Evolutionary conservation across 768 basidiomycete genomes (phyloP).

Genomic region (Candolleomyces eurysporus): DNA sequence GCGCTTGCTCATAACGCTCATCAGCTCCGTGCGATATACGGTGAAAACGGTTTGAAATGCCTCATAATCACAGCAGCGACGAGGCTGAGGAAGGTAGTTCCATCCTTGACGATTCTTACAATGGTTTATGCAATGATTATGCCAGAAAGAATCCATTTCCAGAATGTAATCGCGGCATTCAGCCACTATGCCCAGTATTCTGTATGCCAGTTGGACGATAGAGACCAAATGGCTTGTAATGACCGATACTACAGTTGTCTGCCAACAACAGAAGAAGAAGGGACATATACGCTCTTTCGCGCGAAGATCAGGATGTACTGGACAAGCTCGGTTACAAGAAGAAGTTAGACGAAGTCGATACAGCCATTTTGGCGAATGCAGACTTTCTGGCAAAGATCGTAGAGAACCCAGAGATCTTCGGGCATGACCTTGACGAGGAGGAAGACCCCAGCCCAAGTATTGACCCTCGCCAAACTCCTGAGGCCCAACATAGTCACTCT

Average conservation of each 20-base stretch:
- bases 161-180: constrained; percentile 72
- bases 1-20: too few relatives aligned
- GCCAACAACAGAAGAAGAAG: constrained; percentile 67
- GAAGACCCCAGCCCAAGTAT: constrained; percentile 15
- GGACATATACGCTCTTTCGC: constrained; percentile 70
- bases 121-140: constrained; percentile 1
- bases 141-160: constrained; percentile 70
- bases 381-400: constrained; percentile 75
- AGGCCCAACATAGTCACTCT: constrained; percentile 15
- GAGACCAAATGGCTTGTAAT: background rate
- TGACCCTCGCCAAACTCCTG: too few relatives aligned
- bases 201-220: constrained; percentile 36
- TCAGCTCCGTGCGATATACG: background rate
- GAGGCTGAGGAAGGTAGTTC: constrained; percentile 36
- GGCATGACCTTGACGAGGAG: constrained; percentile 40
- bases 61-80: constrained; percentile 5
- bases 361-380: constrained; percentile 77
- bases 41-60: background rate
- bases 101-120: background rate
- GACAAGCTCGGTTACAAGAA: constrained; percentile 69
- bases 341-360: constrained; percentile 78
- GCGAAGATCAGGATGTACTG: constrained; percentile 67
- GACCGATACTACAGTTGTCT: constrained; percentile 34
- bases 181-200: constrained; percentile 73
- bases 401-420: constrained; percentile 80